Percentiles rank a stretch among this genome's conserved stretches.
These are phyloP conservation scores for Selenicereus undatus DNA, from an alignment of 148 eudicot species.

Conservation along the genomic window DNA sequence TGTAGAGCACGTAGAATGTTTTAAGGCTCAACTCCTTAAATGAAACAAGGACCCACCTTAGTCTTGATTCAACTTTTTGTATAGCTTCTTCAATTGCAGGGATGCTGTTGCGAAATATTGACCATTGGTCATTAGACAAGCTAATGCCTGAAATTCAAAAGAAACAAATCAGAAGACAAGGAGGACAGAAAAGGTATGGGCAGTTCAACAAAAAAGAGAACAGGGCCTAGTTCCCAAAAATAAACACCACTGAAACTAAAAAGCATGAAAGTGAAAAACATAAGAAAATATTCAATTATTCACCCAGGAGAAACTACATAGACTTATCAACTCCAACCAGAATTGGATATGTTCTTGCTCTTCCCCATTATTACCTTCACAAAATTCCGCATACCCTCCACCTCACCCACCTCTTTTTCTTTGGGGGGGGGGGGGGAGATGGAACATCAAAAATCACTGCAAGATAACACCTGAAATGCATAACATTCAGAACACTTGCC, in stretches of 20 bases:
- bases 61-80: conserved; percentile 36
- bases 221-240: conserved; percentile 2
- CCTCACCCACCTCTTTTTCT: background rate
- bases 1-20: background rate
- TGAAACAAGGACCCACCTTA: conserved; percentile 35
- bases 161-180: conserved; percentile 15
- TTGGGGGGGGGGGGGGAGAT: background rate
- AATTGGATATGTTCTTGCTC: background rate
- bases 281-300: background rate
- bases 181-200: background rate
- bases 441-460: background rate
- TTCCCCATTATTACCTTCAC: background rate
- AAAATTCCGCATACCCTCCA: background rate
- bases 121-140: conserved; percentile 51
- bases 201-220: background rate
- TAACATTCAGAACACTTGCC: background rate
- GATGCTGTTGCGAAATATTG: conserved; percentile 43
- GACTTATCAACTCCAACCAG: background rate
- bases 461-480: background rate
- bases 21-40: background rate
- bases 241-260: background rate
- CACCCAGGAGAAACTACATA: no score
- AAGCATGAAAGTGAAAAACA: background rate
- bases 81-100: conserved; percentile 64
- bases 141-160: conserved; percentile 36